Evolutionary conservation across 2,329 filamentous ascomycete species (phyloP).

Genomic region (Didymosphaeria variabile): DNA sequence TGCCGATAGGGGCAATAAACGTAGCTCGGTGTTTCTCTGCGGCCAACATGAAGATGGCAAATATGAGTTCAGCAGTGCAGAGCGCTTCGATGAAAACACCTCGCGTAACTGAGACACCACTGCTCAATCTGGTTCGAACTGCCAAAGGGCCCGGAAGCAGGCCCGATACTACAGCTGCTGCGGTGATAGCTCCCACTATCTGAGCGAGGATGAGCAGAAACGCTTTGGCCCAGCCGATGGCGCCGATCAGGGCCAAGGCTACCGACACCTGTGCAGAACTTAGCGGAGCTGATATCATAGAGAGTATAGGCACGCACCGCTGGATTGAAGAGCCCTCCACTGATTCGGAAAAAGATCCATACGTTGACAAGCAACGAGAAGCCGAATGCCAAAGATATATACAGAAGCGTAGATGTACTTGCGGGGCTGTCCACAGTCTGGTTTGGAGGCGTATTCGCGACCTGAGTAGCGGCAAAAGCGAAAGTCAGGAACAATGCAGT

Average conservation of each 20-base stretch:
- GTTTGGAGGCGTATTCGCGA: conserved; percentile 46
- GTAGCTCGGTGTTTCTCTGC: conserved; percentile 53
- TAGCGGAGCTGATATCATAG: conserved; percentile 13
- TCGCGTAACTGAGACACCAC: conserved; percentile 52
- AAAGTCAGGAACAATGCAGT: conserved; percentile 54
- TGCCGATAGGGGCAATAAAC: conserved; percentile 52
- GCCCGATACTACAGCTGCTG: conserved; percentile 55
- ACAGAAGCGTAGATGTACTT: conserved; percentile 40
- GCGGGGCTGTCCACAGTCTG: conserved; percentile 27
- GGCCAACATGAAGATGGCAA: conserved; percentile 59
- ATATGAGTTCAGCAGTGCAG: conserved; percentile 59
- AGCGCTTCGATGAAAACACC: conserved; percentile 63
- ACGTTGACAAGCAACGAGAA: conserved; percentile 51
- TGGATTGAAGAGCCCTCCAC: conserved; percentile 52
- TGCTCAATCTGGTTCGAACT: conserved; percentile 56
- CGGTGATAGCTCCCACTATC: conserved; percentile 55
- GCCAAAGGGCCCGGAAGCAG: conserved; percentile 57
- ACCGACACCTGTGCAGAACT: conserved; percentile 53
- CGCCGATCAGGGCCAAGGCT: conserved; percentile 59
- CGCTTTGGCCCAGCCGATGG: conserved; percentile 56
- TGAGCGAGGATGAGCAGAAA: conserved; percentile 56
- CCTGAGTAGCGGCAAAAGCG: conserved; percentile 50
- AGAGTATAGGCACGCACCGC: conserved; percentile 42
- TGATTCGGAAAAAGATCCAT: conserved; percentile 53
- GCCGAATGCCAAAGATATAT: conserved; percentile 49